phyloP scores from a whole-genome alignment of 73 alveolate species.

The Strombidium stylifer region DNA sequence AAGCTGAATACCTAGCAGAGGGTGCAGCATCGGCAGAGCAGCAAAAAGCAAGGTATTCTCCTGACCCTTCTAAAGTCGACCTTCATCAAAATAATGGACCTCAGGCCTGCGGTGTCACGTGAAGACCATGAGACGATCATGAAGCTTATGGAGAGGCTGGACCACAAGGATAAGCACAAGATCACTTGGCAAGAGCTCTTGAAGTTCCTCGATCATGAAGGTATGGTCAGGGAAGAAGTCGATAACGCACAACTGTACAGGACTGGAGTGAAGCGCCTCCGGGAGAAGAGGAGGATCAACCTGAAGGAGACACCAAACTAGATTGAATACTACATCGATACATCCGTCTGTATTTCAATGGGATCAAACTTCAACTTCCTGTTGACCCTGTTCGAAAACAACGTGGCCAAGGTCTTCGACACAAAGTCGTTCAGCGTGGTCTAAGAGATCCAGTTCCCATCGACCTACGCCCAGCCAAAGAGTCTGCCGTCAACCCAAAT shows the following conservation, averaged over 20 bases:
- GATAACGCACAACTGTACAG: slow-evolving; percentile 59
- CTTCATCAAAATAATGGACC: too few species aligned
- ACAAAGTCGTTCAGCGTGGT: slow-evolving; percentile 11
- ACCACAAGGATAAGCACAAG: slow-evolving; percentile 47
- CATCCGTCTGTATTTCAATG: slow-evolving; percentile 21
- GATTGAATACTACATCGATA: slow-evolving; percentile 48
- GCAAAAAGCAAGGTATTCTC: too few species aligned
- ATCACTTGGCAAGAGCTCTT: slow-evolving; percentile 60
- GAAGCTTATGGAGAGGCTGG: slow-evolving; percentile 41
- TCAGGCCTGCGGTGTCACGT: too few species aligned
- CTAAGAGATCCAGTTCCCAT: slow-evolving; percentile 22
- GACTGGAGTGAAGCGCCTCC: slow-evolving; percentile 40
- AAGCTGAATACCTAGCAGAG: too few species aligned
- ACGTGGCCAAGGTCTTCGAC: slow-evolving; percentile 40
- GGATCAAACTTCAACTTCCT: slow-evolving; percentile 12
- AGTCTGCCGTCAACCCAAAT: too few species aligned
- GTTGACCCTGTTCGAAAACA: slow-evolving; percentile 49
- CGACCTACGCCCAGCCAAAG: slow-evolving; percentile 31
- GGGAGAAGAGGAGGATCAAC: slow-evolving; percentile 26
- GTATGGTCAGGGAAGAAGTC: slow-evolving; percentile 46
- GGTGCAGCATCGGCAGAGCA: too few species aligned
- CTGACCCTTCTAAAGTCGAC: too few species aligned
- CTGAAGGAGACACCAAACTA: slow-evolving; percentile 17
- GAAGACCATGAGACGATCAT: too few species aligned
- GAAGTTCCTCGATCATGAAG: slow-evolving; percentile 54